These are phyloP conservation scores for Albizia julibrissin DNA, from an alignment of 306 rosid species.

Conservation along the genomic window DNA sequence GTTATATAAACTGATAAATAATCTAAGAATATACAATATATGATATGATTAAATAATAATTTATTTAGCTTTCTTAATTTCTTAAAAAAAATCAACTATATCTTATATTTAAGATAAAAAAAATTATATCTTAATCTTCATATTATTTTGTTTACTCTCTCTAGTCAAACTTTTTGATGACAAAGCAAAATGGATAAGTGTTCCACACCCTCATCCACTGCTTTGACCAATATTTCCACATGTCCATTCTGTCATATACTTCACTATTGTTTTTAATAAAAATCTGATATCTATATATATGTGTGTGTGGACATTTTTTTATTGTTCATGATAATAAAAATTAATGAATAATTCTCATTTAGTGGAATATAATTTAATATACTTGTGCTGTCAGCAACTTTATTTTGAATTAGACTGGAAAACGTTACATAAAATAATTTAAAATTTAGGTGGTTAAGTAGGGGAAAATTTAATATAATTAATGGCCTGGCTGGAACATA, in stretches of 20 bases:
- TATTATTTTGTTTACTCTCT: not conserved
- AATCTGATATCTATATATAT: not conserved
- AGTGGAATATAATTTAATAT: not conserved
- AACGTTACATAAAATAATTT: not conserved
- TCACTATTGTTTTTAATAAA: not conserved
- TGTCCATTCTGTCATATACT: not conserved
- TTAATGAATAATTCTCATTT: not conserved
- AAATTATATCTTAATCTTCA: not conserved
- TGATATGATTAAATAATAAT: too few relatives aligned
- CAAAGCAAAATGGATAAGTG: slow-evolving; percentile 1
- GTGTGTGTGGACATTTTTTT: too few relatives aligned
- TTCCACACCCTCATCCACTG: not conserved
- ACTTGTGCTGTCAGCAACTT: not conserved
- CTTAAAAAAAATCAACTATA: too few relatives aligned
- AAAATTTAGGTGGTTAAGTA: not conserved
- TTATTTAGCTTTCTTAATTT: too few relatives aligned
- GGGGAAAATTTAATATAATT: too few relatives aligned
- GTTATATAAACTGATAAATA: too few relatives aligned
- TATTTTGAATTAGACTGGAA: not conserved
- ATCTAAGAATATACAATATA: too few relatives aligned
- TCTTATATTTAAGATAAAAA: too few relatives aligned
- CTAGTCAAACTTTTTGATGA: not conserved
- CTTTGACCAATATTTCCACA: not conserved
- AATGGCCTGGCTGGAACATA: not conserved
- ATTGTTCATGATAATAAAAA: not conserved